Evolutionary conservation across 805 yeast genomes (phyloP), one percentile per base, ranked within the genome.

Genomic region (Cyberlindnera saturnus): DNA sequence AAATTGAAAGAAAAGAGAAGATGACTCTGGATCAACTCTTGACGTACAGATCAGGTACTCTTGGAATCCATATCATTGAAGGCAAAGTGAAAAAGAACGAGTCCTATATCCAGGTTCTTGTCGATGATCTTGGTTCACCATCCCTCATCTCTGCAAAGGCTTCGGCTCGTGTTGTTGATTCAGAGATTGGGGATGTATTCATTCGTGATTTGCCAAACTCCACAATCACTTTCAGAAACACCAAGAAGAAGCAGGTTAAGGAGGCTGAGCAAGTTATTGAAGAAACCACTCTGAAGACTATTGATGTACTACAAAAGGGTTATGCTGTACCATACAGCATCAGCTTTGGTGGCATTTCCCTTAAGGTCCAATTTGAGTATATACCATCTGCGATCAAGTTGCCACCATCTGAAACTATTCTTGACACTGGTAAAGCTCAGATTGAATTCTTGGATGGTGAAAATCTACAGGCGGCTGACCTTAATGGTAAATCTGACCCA

Each of bases 401-500:
- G 44, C 75, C 80, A 23, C 71, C 75, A 11, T 63, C 74, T 18
- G 93, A 85, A 53, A 71, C 83, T 5, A 71, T 83, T 46, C 57
- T 70, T 46, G 91, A 86, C 58, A 83, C 87, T 19, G 95, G 95
- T 54, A 50, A 66, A 11, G 59, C 85, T 39, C 68, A 72, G 36
- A 58, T 85, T 51, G 79, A 77, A 32, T 64, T 86, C 42, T 54
- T 81, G 32, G 70, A 76, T 38, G 93, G 80, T 28, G 69, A 69
- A 20, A 63, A 69, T 40, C 64, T 86, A 46, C 57, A 62, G 39
- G 63, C 88, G 7, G 83, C 78, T 38, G 93, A 86, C 60, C 65
- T 76, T 42, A 82, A 81, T 54, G 93, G 93, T 43, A 81, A 79
- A 55, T 81, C 91, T 4, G 95, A 86, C 66, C 95, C 95, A 43